Conservation (phyloP, 306 rosid genomes). For the Casuarina glauca region DNA sequence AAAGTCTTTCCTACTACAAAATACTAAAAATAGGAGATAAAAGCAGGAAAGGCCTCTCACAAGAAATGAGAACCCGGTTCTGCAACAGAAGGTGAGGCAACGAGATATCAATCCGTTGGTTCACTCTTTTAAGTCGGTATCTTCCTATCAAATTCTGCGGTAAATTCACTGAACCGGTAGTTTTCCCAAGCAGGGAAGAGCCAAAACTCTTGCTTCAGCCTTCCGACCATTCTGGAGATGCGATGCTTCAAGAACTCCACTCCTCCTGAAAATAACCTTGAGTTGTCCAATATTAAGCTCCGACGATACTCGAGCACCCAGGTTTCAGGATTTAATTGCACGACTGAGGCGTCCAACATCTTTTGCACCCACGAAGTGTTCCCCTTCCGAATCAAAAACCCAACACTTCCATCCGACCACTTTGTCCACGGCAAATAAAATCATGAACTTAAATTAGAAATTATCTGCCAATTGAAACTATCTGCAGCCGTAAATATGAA, state of each 20-base stretch:
- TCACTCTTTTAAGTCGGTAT: conserved; percentile 54
- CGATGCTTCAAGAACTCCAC: conserved; percentile 42
- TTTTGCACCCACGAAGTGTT: conserved; percentile 72
- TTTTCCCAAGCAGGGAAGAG: conserved; percentile 38
- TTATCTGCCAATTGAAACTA: not conserved
- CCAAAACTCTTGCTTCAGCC: conserved; percentile 54
- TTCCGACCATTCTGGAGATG: conserved; percentile 37
- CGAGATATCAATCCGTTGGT: not conserved
- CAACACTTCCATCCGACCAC: conserved; percentile 76
- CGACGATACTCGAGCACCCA: conserved; percentile 84
- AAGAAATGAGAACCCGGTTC: conserved; percentile 58
- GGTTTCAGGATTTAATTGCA: conserved; percentile 73
- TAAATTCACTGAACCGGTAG: conserved; percentile 16
- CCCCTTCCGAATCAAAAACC: conserved; percentile 50
- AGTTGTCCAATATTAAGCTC: conserved; percentile 45
- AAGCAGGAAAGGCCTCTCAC: conserved; percentile 44
- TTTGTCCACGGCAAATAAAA: conserved; percentile 29
- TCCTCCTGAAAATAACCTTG: conserved; percentile 44
- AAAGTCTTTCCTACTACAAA: no score
- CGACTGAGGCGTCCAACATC: conserved; percentile 73
- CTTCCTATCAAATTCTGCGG: conserved; percentile 18
- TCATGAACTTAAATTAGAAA: conserved; percentile 19
- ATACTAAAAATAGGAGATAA: not conserved
- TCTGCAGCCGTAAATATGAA: not conserved
- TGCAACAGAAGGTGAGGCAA: conserved; percentile 1